Evolutionary conservation across 73 alveolate species (phyloP).

Genomic region (Paramecium caudatum): DNA sequence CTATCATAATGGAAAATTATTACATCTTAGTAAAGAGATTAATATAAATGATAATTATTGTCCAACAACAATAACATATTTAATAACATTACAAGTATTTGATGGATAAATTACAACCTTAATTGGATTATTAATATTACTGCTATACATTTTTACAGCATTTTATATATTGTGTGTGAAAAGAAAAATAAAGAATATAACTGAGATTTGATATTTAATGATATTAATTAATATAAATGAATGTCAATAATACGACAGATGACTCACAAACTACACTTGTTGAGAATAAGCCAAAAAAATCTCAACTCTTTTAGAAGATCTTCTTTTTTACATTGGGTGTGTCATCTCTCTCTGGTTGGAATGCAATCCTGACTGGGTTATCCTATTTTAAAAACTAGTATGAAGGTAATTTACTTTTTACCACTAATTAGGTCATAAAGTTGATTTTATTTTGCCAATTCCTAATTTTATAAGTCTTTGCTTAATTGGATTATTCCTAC

Average conservation of each 20-base stretch:
- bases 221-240: slow-evolving; percentile 31
- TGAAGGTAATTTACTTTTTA: neutral
- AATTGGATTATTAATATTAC: slow-evolving; percentile 20
- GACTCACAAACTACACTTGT: neutral
- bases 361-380: slow-evolving; percentile 73
- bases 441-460: slow-evolving; percentile 8
- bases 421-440: neutral
- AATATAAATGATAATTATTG: neutral
- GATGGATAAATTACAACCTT: neutral
- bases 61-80: slow-evolving; percentile 2
- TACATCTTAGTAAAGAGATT: neutral
- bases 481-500: slow-evolving; percentile 2
- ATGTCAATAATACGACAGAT: slow-evolving; percentile 3
- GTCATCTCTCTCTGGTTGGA: slow-evolving; percentile 77
- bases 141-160: slow-evolving; percentile 7
- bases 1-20: neutral
- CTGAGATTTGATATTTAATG: slow-evolving; percentile 21
- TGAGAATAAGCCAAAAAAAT: slow-evolving; percentile 17
- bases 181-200: slow-evolving; percentile 22
- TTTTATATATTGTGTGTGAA: slow-evolving; percentile 43
- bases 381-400: slow-evolving; percentile 48
- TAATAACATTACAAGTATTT: slow-evolving; percentile 22
- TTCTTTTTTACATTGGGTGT: slow-evolving; percentile 70
- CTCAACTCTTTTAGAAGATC: neutral
- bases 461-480: slow-evolving; percentile 25